Base-by-base conservation (phyloP, 257 asterid species). In the Misopates orontium region DNA sequence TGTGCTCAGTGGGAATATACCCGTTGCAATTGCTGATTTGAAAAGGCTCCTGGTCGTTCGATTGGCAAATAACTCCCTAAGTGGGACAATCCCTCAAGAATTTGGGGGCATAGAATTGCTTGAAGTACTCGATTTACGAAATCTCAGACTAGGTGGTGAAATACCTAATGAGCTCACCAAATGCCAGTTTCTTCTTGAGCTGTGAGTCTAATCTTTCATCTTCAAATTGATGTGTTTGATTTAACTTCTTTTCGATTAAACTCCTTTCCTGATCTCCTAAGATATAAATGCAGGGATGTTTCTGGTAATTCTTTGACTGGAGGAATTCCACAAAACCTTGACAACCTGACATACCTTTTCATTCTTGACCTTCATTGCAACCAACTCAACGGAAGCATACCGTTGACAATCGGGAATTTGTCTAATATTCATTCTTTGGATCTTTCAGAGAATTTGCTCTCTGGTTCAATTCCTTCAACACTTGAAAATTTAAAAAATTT, bases 131-230 rank as follows among this genome's bases (percentile, higher is more conserved):
- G 96, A 94, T 76, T 78, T 94, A 72, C 86, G 74, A 44, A 86
- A 80, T 73, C 89, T 90, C 64, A 25, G 47, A 53, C 87, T 93
- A 48, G 66, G 19, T 41, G 95, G 99, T 47, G 85, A 79, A 76
- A 82, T 94, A 67, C 99, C 97, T 0, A 41, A 56, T 40, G 89
- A 86, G 78, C 78, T 90, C 52, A 65, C 84, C 75, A 74, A 87
- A 57, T 94, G 95, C 92, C 75, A 78, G 78, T 83, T 77, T 80
- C 99, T 94, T 68, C 96, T 82, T 64, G 89, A 82, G 76, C 84
- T 91, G 98, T 88, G 82, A 91, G 96, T 84, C 64, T 59, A 53
- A 24, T 70, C 62, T 48, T n/a, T 53, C 23, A 16, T 56, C 17
- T 60, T 48, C 18, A 28, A 5, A 36, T 58, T 50, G 10, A 17